These are phyloP conservation scores for Lactuca sativa DNA, from an alignment of 129 eudicot genomes.

Conservation along the genomic window DNA sequence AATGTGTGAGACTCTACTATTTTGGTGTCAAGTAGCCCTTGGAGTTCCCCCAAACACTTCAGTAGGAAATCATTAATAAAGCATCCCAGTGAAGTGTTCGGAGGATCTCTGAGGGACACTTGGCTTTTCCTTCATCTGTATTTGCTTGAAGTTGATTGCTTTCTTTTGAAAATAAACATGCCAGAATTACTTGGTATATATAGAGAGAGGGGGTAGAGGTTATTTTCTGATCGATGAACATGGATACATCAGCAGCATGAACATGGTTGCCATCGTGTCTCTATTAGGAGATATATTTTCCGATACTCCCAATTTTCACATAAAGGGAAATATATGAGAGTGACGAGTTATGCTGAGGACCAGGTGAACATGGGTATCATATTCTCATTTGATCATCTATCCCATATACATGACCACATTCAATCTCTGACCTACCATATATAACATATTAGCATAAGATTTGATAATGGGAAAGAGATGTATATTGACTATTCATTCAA, in stretches of 20 bases:
- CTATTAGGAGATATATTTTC: background rate
- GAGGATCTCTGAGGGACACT: constrained; percentile 22
- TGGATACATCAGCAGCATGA: constrained; percentile 11
- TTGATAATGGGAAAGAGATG: background rate
- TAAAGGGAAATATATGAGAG: background rate
- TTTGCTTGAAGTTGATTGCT: background rate
- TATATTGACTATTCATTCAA: background rate
- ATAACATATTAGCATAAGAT: background rate
- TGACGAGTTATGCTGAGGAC: constrained; percentile 3
- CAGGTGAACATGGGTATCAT: background rate
- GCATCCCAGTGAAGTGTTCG: constrained; percentile 25
- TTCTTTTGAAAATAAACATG: background rate
- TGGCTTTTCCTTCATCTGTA: background rate
- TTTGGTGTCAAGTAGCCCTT: constrained; percentile 10
- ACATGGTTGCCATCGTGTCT: constrained; percentile 19
- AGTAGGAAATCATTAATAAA: constrained; percentile 2
- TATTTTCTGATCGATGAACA: background rate
- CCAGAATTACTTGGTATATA: too few species aligned
- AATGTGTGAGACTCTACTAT: background rate
- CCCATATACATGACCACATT: background rate
- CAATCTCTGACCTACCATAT: background rate
- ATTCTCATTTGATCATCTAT: constrained; percentile 14
- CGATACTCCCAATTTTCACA: background rate
- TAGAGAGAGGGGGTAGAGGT: too few species aligned
- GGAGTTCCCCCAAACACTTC: constrained; percentile 32